Base-by-base conservation (phyloP, 176 grass and related monocot species). In the Lolium rigidum region DNA sequence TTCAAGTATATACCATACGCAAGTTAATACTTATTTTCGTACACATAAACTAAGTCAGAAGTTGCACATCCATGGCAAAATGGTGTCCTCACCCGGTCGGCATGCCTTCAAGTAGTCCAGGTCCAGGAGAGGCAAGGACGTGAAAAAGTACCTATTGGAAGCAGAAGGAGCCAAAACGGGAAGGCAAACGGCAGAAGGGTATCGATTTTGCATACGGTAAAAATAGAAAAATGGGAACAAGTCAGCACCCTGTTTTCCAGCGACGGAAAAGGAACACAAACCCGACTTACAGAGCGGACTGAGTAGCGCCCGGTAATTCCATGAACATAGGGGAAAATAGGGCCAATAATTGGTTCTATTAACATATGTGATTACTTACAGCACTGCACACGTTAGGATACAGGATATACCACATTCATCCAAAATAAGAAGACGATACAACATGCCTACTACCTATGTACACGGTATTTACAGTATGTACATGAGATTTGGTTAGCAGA, bases 391-490 rank as follows among this genome's bases (percentile, higher is more conserved):
- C 0, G 24, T 68, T 80, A 57, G 28, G 66, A 76, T 82, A 90
- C 62, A 50, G 12, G 24, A 75, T 75, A 75, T 24, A 51, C 47
- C 47, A 51, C 16, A 16, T 55, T 55, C 16, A 55, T 55, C 22
- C 44, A 26, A 50, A 74, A 50, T 16, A 31, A 65, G 25, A 65
- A 65, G 25, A 65, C 17, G 31, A 68, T 22, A 83, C 77, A 90
- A 76, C 48, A 89, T 37, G 28, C 68, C 65, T 88, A 66, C 14
- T 88, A 66, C 14, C 78, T 92, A 76, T 76, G 46, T 89, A 94
- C 90, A 97, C 5, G 6, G 72, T 90, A 92, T 94, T 84, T 82
- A 91, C 94, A 96, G 48, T 78, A 86, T 89, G 67, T 87, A 91
- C 88, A 91, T 26, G 66, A 17, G 50, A 67, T 28, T 77, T 77